Evolutionary conservation across 441 rosid species (phyloP).

Genomic region (Gossypium lobatum): DNA sequence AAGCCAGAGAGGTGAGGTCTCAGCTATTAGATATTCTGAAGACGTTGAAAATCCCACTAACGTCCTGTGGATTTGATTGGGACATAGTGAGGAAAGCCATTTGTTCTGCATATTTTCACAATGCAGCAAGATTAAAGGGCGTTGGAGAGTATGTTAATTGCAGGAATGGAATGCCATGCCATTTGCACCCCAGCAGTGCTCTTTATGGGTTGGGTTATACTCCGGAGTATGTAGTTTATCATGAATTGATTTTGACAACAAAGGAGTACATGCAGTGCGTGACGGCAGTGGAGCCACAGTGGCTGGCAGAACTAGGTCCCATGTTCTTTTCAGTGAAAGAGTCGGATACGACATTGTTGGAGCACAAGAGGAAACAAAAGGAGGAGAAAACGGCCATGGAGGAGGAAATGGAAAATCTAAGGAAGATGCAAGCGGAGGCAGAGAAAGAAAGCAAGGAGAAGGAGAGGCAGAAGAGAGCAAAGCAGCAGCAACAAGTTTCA

Average conservation of each 20-base stretch:
- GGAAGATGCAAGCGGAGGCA: slow-evolving; percentile 64
- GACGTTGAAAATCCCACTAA: slow-evolving; percentile 72
- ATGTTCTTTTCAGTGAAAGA: slow-evolving; percentile 96
- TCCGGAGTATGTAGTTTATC: slow-evolving; percentile 61
- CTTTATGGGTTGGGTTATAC: slow-evolving; percentile 81
- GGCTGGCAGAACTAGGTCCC: slow-evolving; percentile 93
- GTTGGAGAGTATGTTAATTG: slow-evolving; percentile 88
- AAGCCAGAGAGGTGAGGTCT: slow-evolving; percentile 91
- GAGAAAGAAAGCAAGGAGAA: slow-evolving; percentile 46
- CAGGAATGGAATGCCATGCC: slow-evolving; percentile 91
- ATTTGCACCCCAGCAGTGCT: slow-evolving; percentile 93
- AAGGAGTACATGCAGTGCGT: slow-evolving; percentile 99
- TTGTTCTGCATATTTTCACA: slow-evolving; percentile 65
- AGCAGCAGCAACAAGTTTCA: slow-evolving; percentile 69
- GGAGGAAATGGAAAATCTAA: slow-evolving; percentile 85
- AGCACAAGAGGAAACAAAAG: slow-evolving; percentile 87
- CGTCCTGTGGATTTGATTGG: slow-evolving; percentile 62
- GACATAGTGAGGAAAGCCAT: slow-evolving; percentile 79
- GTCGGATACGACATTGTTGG: slow-evolving; percentile 77
- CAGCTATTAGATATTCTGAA: slow-evolving; percentile 92
- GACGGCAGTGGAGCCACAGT: slow-evolving; percentile 88
- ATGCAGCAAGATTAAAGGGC: slow-evolving; percentile 49
- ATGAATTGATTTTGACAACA: slow-evolving; percentile 74
- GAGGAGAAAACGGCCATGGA: slow-evolving; percentile 94
- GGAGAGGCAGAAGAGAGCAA: slow-evolving; percentile 58